Conservation (phyloP, 2,329 filamentous ascomycete genomes). For the Talaromyces sp. region DNA sequence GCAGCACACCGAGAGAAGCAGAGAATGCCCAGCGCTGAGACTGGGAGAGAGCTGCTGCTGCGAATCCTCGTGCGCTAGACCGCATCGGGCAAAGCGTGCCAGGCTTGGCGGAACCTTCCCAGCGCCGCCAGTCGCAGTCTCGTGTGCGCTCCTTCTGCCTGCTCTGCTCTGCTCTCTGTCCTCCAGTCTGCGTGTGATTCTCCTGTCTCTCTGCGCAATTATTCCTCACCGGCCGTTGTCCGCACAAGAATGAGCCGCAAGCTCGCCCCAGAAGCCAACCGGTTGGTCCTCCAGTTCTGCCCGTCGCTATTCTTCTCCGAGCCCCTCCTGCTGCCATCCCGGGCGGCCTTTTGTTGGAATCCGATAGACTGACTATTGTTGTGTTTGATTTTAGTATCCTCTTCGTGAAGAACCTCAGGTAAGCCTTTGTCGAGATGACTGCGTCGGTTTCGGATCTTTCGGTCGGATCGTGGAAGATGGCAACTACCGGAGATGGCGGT, state of each 20-base stretch:
- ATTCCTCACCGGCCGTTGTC: slow-evolving; percentile 4
- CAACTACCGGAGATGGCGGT: neutral
- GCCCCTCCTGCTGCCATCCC: slow-evolving; percentile 4
- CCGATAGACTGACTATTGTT: neutral
- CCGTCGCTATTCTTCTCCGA: slow-evolving; percentile 20
- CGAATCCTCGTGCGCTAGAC: neutral
- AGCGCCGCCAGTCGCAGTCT: neutral
- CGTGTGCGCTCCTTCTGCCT: neutral
- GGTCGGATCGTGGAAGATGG: neutral
- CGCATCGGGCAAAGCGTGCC: neutral
- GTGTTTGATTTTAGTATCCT: slow-evolving; percentile 64
- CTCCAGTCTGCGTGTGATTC: neutral
- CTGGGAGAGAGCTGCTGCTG: neutral
- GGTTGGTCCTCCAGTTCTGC: slow-evolving; percentile 52
- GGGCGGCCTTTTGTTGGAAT: slow-evolving; percentile 6
- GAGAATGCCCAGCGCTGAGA: neutral
- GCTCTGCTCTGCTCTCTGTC: neutral
- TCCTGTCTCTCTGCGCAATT: slow-evolving; percentile 12
- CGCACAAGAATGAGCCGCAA: slow-evolving; percentile 51
- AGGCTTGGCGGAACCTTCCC: slow-evolving; percentile 7
- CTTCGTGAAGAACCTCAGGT: slow-evolving; percentile 99
- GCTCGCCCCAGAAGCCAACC: slow-evolving; percentile 99
- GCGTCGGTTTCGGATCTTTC: slow-evolving; percentile 6
- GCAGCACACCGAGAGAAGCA: neutral
- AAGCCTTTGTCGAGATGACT: slow-evolving; percentile 25